Evolutionary conservation across 2,329 filamentous ascomycete genomes (phyloP).

Genomic region (Exophiala alcalophila): DNA sequence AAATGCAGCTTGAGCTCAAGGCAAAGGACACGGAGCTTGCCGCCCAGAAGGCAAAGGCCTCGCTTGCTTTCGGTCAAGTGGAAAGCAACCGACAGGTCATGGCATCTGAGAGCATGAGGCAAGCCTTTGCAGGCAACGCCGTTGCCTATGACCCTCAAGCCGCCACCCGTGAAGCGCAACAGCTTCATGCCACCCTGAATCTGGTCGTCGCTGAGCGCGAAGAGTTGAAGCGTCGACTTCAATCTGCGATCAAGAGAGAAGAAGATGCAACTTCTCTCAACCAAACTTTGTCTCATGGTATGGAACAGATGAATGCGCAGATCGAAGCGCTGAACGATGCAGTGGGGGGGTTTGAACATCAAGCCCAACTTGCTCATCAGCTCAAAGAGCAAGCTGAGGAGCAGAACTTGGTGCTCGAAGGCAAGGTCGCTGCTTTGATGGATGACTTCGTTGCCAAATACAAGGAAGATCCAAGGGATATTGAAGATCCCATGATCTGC

Average conservation of each 20-base stretch:
- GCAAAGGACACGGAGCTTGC: neutral
- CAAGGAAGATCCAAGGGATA: slow-evolving; percentile 6
- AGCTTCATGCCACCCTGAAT: neutral
- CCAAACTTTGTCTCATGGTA: too few relatives aligned
- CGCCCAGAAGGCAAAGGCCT: neutral
- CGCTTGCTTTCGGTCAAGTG: too few relatives aligned
- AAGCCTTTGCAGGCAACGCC: too few relatives aligned
- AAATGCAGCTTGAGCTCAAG: neutral
- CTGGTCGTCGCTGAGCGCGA: slow-evolving; percentile 1
- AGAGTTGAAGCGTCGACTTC: neutral
- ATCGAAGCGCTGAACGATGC: neutral
- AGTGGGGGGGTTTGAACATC: neutral
- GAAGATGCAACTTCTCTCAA: neutral
- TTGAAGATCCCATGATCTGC: slow-evolving; percentile 1
- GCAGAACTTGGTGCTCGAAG: neutral
- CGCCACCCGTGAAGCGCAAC: too few relatives aligned
- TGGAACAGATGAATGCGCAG: neutral
- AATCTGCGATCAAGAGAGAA: neutral
- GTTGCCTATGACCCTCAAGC: too few relatives aligned
- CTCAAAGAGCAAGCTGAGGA: slow-evolving; percentile 4
- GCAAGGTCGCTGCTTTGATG: neutral
- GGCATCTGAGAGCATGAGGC: neutral
- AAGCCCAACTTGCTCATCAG: neutral
- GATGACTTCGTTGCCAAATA: slow-evolving; percentile 2
- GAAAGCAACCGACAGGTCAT: too few relatives aligned